Evolutionary conservation across 805 yeast genomes (phyloP), one percentile per base, ranked within the genome.

Genomic region (Metschnikowia lochheadii): DNA sequence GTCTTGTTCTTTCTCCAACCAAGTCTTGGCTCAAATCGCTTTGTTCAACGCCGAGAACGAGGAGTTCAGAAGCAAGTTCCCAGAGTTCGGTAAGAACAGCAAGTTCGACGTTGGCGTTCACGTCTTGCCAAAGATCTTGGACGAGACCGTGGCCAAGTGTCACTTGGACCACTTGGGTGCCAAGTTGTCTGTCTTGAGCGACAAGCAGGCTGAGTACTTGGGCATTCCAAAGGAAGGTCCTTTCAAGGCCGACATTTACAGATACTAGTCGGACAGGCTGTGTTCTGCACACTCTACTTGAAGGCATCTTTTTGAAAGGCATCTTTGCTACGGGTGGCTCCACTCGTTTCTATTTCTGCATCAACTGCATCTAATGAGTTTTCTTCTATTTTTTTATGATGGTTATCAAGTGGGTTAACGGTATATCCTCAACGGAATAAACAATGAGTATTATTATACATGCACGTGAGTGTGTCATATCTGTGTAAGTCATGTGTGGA

Each of bases 1-100:
- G 99, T 90, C 97, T 57, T 94, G 98, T 80, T 94, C 98, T 50
- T 92, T 92, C 96, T 89, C 97, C 66, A 92, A 92, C 88, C 99
- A 92, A 82, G 98, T 92, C 59, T 82, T 92, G 72, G 99, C 99
- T 65, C 99, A 92, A 81, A 92, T 73, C 52, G 77, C 77, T 18
- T 66, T 74, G 72, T 92, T 80, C 95, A 92, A 90, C 76, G 84
- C 95, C 66, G 68, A 85, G 58, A 90, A 92, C 78, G 77, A 72
- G 54, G 83, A 69, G 57, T 92, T 94, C 89, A 86, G 87, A 77
- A 64, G 80, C 58, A 73, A 84, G 72, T 85, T 75, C 77, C 85
- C 89, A 58, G 98, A 92, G 82, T 92, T 94, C 75, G 81, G 88
- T 72, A 88, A 87, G 81, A 82, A 94, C 62, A 96, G 95, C 70